These are phyloP conservation scores for Prunus mongolica DNA, from an alignment of 306 rosid species.

Conservation along the genomic window DNA sequence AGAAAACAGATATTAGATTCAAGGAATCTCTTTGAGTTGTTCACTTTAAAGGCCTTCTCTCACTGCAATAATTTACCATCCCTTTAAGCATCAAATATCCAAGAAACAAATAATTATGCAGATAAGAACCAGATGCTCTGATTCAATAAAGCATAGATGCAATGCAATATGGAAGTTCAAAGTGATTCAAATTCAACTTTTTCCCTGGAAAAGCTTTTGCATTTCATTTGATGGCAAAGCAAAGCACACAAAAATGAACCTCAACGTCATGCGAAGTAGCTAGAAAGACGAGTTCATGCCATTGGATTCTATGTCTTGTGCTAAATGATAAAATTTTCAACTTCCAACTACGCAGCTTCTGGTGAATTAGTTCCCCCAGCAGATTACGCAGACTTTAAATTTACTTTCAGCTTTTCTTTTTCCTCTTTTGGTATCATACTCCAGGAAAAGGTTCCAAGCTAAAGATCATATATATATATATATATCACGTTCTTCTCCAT, in stretches of 20 bases:
- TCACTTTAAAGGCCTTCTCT: conserved; percentile 25
- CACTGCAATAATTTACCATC: conserved; percentile 28
- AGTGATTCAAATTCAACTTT: conserved; percentile 31
- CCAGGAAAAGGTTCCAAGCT: conserved; percentile 19
- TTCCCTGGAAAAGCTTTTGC: neutral
- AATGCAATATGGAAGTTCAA: conserved; percentile 31
- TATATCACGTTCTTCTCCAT: too few relatives aligned
- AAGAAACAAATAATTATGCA: conserved; percentile 36
- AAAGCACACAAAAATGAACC: neutral
- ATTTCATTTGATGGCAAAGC: conserved; percentile 13
- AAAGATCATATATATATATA: conserved; percentile 5
- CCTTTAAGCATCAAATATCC: conserved; percentile 43
- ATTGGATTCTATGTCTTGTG: neutral
- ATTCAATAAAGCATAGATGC: conserved; percentile 31
- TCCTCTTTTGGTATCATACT: conserved; percentile 23
- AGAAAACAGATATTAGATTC: conserved; percentile 23
- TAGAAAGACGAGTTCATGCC: conserved; percentile 1
- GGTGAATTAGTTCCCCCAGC: conserved; percentile 51
- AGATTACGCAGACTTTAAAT: conserved; percentile 23
- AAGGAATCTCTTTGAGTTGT: conserved; percentile 31
- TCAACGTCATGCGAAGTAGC: conserved; percentile 10
- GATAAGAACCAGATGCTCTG: conserved; percentile 46
- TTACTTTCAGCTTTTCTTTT: neutral
- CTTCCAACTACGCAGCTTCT: conserved; percentile 25
- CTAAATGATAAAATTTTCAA: conserved; percentile 4